A percentile compares a stretch with the other conserved stretches of the same genome.
phyloP scores from a whole-genome alignment of 2,329 filamentous ascomycete species.

The Corynespora cassiicola region DNA sequence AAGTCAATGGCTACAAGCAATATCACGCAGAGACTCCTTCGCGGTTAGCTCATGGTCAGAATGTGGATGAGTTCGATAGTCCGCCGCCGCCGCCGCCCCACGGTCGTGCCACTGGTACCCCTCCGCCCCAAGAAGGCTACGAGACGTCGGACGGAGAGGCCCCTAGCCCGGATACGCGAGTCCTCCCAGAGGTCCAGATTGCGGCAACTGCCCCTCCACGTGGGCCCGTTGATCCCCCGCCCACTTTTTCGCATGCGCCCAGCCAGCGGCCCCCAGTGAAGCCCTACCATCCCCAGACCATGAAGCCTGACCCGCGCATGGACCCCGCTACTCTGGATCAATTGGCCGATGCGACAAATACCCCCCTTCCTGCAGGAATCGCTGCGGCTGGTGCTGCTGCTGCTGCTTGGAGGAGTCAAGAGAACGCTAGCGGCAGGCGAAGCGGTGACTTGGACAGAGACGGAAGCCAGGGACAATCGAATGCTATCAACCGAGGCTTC shows the following conservation, averaged over 20 bases:
- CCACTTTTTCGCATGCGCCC: conserved; percentile 78
- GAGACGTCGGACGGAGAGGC: conserved; percentile 36
- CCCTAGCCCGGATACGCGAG: conserved; percentile 26
- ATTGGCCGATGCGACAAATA: conserved; percentile 72
- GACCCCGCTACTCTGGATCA: conserved; percentile 83
- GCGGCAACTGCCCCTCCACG: conserved; percentile 58
- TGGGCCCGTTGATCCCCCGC: conserved; percentile 78
- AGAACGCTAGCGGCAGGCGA: conserved; percentile 35
- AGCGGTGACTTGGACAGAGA: conserved; percentile 39
- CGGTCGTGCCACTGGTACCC: conserved; percentile 28
- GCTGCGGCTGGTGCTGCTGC: conserved; percentile 48
- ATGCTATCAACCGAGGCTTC: conserved; percentile 57
- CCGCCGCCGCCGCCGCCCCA: conserved; percentile 52
- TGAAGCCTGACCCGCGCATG: conserved; percentile 82
- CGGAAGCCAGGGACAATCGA: conserved; percentile 32
- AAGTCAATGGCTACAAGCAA: conserved; percentile 50
- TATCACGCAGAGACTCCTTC: conserved; percentile 49
- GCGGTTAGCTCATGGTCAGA: conserved; percentile 45
- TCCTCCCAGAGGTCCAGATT: conserved; percentile 42
- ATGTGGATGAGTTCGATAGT: conserved; percentile 35
- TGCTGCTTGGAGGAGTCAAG: conserved; percentile 47
- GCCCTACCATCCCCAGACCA: conserved; percentile 76
- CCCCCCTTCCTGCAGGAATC: conserved; percentile 46
- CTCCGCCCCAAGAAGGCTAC: conserved; percentile 32
- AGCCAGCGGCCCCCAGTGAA: conserved; percentile 72